A percentile compares a stretch with the other conserved stretches of the same genome.
Evolutionary conservation across 2,329 filamentous ascomycete species (phyloP).

Genomic region (Botrytis cinerea): DNA sequence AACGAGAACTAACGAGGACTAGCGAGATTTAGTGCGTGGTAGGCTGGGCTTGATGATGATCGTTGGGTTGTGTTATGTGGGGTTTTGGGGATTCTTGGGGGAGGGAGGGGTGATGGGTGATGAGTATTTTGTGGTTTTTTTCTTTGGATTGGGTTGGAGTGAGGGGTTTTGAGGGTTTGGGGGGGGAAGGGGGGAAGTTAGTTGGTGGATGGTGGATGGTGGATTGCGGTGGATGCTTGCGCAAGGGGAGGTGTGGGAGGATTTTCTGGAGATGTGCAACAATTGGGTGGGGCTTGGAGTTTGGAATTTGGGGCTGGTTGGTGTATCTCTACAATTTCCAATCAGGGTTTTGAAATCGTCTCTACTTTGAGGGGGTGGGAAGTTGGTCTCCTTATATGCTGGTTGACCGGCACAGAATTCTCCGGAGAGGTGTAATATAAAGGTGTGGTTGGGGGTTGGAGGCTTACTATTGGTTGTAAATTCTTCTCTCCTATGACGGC

Average conservation of each 20-base stretch:
- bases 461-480: too few relatives aligned
- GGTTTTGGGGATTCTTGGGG: neutral
- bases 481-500: too few relatives aligned
- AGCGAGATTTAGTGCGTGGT: neutral
- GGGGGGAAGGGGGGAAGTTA: too few relatives aligned
- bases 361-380: neutral
- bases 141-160: too few relatives aligned
- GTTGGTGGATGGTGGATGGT: neutral
- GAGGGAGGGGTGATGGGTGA: too few relatives aligned
- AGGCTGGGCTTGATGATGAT: neutral
- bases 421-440: neutral
- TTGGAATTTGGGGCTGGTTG: neutral
- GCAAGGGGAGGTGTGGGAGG: too few relatives aligned
- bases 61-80: neutral
- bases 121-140: neutral
- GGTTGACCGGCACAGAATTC: neutral
- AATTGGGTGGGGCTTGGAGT: neutral
- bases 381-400: neutral
- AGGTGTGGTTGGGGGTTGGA: too few relatives aligned
- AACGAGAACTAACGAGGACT: neutral
- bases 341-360: neutral
- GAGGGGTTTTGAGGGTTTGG: neutral
- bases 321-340: fast-evolving
- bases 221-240: too few relatives aligned
- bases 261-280: neutral